Conservation (phyloP, 306 rosid genomes). For the Ammopiptanthus mongolicus region DNA sequence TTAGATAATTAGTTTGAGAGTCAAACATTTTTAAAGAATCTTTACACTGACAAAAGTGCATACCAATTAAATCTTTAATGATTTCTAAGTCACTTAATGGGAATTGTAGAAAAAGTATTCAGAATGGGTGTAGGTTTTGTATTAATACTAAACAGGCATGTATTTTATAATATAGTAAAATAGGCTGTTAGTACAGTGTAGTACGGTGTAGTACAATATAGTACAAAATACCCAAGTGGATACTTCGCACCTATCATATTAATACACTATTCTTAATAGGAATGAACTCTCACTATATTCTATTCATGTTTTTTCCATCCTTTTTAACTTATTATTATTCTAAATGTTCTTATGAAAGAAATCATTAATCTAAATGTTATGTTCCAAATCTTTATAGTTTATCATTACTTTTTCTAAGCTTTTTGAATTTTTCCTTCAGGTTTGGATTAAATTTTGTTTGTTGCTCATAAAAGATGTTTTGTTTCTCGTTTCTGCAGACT, state of each 20-base stretch:
- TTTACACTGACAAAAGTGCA: too few relatives aligned
- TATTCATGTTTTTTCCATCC: background rate
- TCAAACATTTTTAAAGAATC: too few relatives aligned
- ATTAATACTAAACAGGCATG: too few relatives aligned
- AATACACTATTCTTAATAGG: too few relatives aligned
- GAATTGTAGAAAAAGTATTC: background rate
- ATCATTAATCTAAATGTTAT: background rate
- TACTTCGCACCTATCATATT: too few relatives aligned
- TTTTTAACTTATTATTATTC: background rate
- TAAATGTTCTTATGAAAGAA: background rate
- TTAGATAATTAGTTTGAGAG: too few relatives aligned
- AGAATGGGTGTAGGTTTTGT: too few relatives aligned
- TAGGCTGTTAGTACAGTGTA: too few relatives aligned
- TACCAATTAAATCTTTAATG: too few relatives aligned
- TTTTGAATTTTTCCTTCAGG: background rate
- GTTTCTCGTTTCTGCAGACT: constrained; percentile 48
- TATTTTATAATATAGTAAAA: too few relatives aligned
- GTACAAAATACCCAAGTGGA: too few relatives aligned
- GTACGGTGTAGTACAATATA: too few relatives aligned
- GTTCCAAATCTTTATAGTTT: background rate
- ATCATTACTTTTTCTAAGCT: background rate
- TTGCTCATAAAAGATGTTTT: constrained; percentile 13
- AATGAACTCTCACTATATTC: background rate
- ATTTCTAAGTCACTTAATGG: background rate
- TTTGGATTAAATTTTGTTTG: background rate